Evolutionary conservation across 495 filamentous ascomycete species (phyloP).

Genomic region (Penicillium pulvis): DNA sequence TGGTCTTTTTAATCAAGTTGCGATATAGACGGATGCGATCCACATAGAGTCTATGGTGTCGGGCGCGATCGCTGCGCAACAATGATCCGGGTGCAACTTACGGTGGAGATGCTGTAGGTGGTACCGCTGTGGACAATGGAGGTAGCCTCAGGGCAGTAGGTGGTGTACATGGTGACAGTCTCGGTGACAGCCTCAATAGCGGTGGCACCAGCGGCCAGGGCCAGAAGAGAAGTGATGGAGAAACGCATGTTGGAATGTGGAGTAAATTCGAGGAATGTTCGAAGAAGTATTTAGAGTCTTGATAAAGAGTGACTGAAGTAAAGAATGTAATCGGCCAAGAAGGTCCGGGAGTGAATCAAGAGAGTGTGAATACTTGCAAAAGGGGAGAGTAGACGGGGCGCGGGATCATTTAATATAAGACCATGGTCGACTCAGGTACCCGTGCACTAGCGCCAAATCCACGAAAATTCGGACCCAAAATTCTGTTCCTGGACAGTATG

Average conservation of each 20-base stretch:
- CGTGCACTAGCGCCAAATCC: conserved; percentile 22
- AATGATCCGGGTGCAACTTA: conserved; percentile 36
- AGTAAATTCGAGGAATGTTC: conserved; percentile 24
- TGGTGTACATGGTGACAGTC: conserved; percentile 77
- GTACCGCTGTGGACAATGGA: conserved; percentile 64
- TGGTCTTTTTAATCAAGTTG: conserved; percentile 5
- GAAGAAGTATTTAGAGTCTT: conserved; percentile 15
- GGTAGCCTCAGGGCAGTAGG: conserved; percentile 82
- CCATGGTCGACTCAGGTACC: conserved; percentile 31
- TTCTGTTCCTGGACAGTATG: too few relatives aligned
- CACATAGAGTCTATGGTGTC: background rate
- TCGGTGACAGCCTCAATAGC: conserved; percentile 67
- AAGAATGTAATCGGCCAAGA: conserved; percentile 57
- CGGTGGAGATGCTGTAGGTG: conserved; percentile 81
- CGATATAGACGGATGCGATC: background rate
- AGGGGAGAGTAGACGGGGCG: conserved; percentile 15
- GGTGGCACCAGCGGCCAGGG: conserved; percentile 59
- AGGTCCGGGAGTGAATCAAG: conserved; percentile 30
- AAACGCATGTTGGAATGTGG: conserved; percentile 78
- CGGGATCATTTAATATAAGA: conserved; percentile 17
- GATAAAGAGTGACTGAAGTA: conserved; percentile 30
- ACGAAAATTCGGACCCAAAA: background rate
- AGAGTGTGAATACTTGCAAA: conserved; percentile 28
- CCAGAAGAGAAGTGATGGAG: conserved; percentile 72
- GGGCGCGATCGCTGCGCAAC: conserved; percentile 4